Conservation (phyloP, 306 rosid species). For the Cicer chorassanicum region DNA sequence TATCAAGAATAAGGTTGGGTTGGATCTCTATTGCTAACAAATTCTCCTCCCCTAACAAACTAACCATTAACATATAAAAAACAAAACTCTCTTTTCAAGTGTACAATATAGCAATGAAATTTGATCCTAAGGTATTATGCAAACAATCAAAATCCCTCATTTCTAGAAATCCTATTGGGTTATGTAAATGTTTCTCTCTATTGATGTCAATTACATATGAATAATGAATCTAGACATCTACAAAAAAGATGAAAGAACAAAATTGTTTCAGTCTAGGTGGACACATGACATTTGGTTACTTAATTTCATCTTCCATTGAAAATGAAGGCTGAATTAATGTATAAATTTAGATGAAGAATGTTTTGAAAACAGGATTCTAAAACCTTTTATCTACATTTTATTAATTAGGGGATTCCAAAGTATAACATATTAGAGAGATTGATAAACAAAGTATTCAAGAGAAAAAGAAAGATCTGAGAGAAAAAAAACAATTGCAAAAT, state of each 20-base stretch:
- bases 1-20: too few relatives aligned
- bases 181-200: neutral
- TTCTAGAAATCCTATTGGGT: neutral
- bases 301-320: constrained; percentile 10
- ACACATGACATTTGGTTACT: neutral
- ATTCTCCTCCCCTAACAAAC: too few relatives aligned
- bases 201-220: constrained; percentile 2
- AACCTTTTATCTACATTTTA: neutral
- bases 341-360: neutral
- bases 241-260: neutral
- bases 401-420: too few relatives aligned
- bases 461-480: neutral
- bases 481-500: neutral
- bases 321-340: neutral
- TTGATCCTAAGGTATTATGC: neutral
- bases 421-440: too few relatives aligned
- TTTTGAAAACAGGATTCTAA: constrained; percentile 6
- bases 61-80: too few relatives aligned
- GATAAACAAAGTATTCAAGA: neutral
- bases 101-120: too few relatives aligned
- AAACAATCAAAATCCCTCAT: neutral
- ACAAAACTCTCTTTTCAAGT: too few relatives aligned
- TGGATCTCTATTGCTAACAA: too few relatives aligned
- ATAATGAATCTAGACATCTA: neutral
- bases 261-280: neutral